Conservation (phyloP, 768 basidiomycete genomes). For the Suillus fuscotomentosus region DNA sequence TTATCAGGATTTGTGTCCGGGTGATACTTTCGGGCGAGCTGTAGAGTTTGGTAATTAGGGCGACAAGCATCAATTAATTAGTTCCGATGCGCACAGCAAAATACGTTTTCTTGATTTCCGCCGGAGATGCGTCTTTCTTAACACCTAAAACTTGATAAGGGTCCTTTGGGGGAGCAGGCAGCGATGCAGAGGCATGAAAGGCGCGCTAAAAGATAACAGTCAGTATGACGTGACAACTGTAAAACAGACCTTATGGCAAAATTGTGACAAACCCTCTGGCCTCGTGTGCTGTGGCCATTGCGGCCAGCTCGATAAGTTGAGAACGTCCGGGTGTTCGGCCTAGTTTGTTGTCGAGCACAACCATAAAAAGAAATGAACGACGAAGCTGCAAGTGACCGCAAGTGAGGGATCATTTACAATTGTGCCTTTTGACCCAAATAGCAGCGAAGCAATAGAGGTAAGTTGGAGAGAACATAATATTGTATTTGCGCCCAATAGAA, state of each 20-base stretch:
- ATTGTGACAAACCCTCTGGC: conserved; percentile 16
- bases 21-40: conserved; percentile 98
- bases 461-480: not conserved
- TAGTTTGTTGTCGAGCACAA: conserved; percentile 42
- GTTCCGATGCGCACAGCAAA: conserved; percentile 67
- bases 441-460: conserved; percentile 1
- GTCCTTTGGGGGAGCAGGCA: conserved; percentile 60
- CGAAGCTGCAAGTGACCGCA: conserved; percentile 47
- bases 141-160: conserved; percentile 94
- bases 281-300: conserved; percentile 23
- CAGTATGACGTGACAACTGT: conserved; percentile 15
- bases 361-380: conserved; percentile 57
- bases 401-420: conserved; percentile 48
- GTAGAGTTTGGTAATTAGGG: conserved; percentile 13
- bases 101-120: conserved; percentile 97
- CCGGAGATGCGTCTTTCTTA: conserved; percentile 71
- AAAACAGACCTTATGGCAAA: conserved; percentile 39
- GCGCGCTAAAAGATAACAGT: conserved; percentile 50
- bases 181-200: conserved; percentile 67
- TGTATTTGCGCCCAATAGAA: not conserved
- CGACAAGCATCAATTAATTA: conserved; percentile 13
- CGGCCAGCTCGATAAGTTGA: conserved; percentile 40
- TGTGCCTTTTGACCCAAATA: conserved; percentile 6
- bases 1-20: conserved; percentile 97
- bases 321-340: conserved; percentile 34